These are phyloP conservation scores for Aquanectria penicillioides DNA, from an alignment of 2,329 filamentous ascomycete species.

Conservation along the genomic window DNA sequence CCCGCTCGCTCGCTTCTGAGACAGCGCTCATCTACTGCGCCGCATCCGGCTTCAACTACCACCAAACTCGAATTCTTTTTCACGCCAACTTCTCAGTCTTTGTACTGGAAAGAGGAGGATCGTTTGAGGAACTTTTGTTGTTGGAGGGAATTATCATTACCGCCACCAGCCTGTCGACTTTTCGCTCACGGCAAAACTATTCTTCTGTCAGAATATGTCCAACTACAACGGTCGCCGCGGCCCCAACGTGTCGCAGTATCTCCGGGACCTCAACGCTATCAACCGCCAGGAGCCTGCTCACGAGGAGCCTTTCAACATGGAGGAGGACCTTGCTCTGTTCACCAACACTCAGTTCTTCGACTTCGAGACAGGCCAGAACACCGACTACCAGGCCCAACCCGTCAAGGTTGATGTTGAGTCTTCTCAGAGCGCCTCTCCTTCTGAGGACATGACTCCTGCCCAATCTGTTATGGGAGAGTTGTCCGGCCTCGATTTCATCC, in stretches of 20 bases:
- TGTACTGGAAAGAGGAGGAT: slow-evolving; percentile 21
- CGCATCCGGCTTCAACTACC: slow-evolving; percentile 22
- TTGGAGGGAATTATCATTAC: slow-evolving; percentile 5
- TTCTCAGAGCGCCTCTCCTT: slow-evolving; percentile 45
- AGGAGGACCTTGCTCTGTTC: slow-evolving; percentile 81
- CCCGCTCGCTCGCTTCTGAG: slow-evolving; percentile 32
- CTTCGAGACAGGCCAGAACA: slow-evolving; percentile 73
- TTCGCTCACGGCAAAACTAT: not conserved
- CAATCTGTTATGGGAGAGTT: slow-evolving; percentile 58
- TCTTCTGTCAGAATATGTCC: slow-evolving; percentile 67
- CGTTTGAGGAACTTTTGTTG: not conserved
- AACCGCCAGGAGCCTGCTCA: slow-evolving; percentile 66
- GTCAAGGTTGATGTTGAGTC: slow-evolving; percentile 54
- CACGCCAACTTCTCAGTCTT: not conserved
- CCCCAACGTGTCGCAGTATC: slow-evolving; percentile 89
- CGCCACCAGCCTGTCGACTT: too few relatives aligned
- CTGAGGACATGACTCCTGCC: slow-evolving; percentile 52
- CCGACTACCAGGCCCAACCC: slow-evolving; percentile 64
- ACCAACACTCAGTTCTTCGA: slow-evolving; percentile 87
- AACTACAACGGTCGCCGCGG: slow-evolving; percentile 79
- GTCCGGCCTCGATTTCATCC: slow-evolving; percentile 59
- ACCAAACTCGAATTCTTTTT: slow-evolving; percentile 2
- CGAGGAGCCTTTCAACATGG: slow-evolving; percentile 70
- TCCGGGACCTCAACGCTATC: slow-evolving; percentile 84
- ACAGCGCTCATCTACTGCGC: slow-evolving; percentile 16